phyloP scores from a whole-genome alignment of 768 basidiomycete genomes.

The Cubamyces lactineus region DNA sequence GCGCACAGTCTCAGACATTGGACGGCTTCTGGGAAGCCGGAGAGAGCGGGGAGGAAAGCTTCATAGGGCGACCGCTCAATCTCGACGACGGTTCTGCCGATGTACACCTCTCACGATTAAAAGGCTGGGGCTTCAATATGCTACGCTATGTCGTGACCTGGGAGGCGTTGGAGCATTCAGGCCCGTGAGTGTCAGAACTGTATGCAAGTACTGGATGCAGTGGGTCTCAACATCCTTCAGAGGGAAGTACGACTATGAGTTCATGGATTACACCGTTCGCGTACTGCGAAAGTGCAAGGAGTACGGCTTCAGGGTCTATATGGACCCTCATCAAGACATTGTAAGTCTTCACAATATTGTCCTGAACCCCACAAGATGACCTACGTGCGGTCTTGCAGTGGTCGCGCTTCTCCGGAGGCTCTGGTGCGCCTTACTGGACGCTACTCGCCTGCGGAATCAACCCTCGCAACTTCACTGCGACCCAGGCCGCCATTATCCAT shows the following conservation, averaged over 20 bases:
- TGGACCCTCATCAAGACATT: conserved; percentile 96
- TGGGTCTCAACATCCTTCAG: conserved; percentile 43
- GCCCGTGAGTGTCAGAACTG: conserved; percentile 74
- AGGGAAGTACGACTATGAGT: conserved; percentile 87
- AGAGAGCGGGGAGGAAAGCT: conserved; percentile 68
- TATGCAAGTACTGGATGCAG: background rate
- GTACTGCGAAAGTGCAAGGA: conserved; percentile 91
- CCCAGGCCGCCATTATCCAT: conserved; percentile 85
- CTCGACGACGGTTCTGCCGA: conserved; percentile 87
- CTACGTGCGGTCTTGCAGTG: conserved; percentile 52
- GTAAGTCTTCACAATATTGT: conserved; percentile 42
- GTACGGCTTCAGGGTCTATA: conserved; percentile 87
- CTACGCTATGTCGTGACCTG: conserved; percentile 87
- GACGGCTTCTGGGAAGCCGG: conserved; percentile 85
- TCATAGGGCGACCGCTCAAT: conserved; percentile 77
- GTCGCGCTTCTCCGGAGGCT: conserved; percentile 94
- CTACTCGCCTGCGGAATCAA: conserved; percentile 89
- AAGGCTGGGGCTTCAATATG: conserved; percentile 93
- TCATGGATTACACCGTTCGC: conserved; percentile 88
- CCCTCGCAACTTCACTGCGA: conserved; percentile 81
- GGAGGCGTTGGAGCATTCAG: conserved; percentile 93
- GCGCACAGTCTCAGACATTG: conserved; percentile 65
- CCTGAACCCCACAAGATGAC: too few species aligned
- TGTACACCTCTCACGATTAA: conserved; percentile 81
- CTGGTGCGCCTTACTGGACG: conserved; percentile 95